Percentiles rank a stretch among this genome's conserved stretches.
These are phyloP conservation scores for Jaenimonas drosophilae DNA, from an alignment of 208 protist species.

Conservation along the genomic window DNA sequence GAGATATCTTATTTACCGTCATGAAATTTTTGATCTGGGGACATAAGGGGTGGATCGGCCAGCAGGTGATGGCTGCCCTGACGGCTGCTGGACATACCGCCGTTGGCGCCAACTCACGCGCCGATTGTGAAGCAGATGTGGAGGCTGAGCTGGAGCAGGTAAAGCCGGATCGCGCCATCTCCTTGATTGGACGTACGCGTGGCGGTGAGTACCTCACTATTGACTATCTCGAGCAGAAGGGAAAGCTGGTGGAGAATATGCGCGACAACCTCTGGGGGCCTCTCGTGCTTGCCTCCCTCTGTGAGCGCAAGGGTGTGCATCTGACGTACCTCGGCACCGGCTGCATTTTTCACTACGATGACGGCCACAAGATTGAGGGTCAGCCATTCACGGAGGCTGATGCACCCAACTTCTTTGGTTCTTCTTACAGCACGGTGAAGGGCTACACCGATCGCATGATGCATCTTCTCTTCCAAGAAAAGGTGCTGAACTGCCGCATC, in stretches of 20 bases:
- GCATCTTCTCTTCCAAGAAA: conserved; percentile 30
- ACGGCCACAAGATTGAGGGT: conserved; percentile 14
- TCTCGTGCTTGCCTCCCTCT: conserved; percentile 20
- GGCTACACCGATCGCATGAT: conserved; percentile 50
- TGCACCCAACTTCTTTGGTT: conserved; percentile 49
- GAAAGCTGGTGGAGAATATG: conserved; percentile 44
- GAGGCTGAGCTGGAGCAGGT: conserved; percentile 14
- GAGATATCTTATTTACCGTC: not conserved
- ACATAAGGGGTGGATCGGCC: conserved; percentile 41
- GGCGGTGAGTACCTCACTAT: conserved; percentile 31
- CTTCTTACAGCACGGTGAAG: conserved; percentile 46
- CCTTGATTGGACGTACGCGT: conserved; percentile 34
- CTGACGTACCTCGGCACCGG: conserved; percentile 50
- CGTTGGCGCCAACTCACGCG: conserved; percentile 21
- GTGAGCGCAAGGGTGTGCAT: conserved; percentile 16
- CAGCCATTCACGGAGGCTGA: conserved; percentile 19
- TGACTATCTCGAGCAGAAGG: conserved; percentile 47
- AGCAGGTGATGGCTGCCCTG: conserved; percentile 25
- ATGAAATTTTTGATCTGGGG: conserved; percentile 50
- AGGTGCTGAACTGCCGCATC: conserved; percentile 40
- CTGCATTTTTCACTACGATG: conserved; percentile 61
- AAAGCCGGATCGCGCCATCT: conserved; percentile 30
- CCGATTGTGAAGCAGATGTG: conserved; percentile 23
- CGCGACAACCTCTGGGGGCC: conserved; percentile 40
- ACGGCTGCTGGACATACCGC: conserved; percentile 13